phyloP scores from a whole-genome alignment of 495 filamentous ascomycete species.

The Xylaria castorea region DNA sequence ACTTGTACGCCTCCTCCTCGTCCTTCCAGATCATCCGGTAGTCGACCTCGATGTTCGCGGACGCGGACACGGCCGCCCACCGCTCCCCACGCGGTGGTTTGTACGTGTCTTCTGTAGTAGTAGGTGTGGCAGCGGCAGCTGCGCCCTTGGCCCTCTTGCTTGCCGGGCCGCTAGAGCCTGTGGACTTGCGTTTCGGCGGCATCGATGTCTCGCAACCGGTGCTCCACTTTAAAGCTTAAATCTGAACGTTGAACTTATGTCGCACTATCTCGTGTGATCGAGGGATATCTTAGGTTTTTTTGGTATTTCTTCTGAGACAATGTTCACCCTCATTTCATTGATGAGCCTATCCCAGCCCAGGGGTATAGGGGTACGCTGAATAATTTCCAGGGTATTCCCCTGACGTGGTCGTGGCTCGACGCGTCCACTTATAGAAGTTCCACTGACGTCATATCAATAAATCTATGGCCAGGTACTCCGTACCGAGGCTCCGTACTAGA shows the following conservation, averaged over 20 bases:
- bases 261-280: not conserved
- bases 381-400: not conserved
- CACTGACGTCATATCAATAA: constrained; percentile 15
- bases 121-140: not conserved
- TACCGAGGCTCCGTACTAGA: too few relatives aligned
- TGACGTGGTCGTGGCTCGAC: constrained; percentile 6
- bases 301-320: not conserved
- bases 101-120: constrained; percentile 7
- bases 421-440: not conserved
- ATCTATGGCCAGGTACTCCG: too few relatives aligned
- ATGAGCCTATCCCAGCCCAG: not conserved
- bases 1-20: constrained; percentile 41
- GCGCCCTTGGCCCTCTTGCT: constrained; percentile 36
- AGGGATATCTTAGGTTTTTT: not conserved
- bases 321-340: not conserved
- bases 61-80: constrained; percentile 49
- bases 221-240: not conserved
- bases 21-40: constrained; percentile 40
- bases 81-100: constrained; percentile 41
- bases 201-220: not conserved
- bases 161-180: constrained; percentile 31
- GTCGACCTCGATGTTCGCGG: constrained; percentile 46
- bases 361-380: too few relatives aligned
- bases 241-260: not conserved
- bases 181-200: constrained; percentile 36